Evolutionary conservation across 2,329 filamentous ascomycete genomes (phyloP).

Genomic region (Cordyceps pruinosa): DNA sequence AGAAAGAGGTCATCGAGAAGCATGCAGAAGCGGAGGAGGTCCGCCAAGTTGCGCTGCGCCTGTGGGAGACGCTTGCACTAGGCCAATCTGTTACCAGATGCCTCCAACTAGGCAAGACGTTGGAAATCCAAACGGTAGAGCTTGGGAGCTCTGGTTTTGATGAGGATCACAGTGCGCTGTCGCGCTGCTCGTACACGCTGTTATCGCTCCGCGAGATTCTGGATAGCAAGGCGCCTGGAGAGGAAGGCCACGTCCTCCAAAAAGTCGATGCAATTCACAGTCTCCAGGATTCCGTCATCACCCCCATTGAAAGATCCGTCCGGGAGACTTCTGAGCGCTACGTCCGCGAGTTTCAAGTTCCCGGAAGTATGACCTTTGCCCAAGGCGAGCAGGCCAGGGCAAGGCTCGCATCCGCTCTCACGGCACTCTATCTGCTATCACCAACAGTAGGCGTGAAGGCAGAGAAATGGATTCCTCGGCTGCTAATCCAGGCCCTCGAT

Average conservation of each 20-base stretch:
- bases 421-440: constrained; percentile 75
- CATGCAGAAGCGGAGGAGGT: constrained; percentile 84
- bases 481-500: constrained; percentile 72
- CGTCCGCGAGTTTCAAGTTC: constrained; percentile 74
- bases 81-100: constrained; percentile 71
- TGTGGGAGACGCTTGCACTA: constrained; percentile 74
- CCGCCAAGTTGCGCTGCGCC: constrained; percentile 64
- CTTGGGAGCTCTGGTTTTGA: constrained; percentile 39
- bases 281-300: constrained; percentile 61
- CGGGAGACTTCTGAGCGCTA: constrained; percentile 68
- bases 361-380: constrained; percentile 48
- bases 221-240: constrained; percentile 56
- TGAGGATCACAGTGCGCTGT: constrained; percentile 70
- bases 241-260: constrained; percentile 72
- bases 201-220: constrained; percentile 69
- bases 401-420: constrained; percentile 65
- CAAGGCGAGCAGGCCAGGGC: constrained; percentile 69
- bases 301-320: constrained; percentile 67
- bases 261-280: constrained; percentile 65
- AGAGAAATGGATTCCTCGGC: constrained; percentile 55
- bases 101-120: constrained; percentile 73
- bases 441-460: constrained; percentile 49
- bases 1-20: constrained; percentile 78
- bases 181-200: constrained; percentile 76
- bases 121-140: constrained; percentile 80